Percentiles rank a stretch among this genome's conserved stretches.
Conservation (phyloP, 768 basidiomycete genomes). For the Scleroderma citrinum region DNA sequence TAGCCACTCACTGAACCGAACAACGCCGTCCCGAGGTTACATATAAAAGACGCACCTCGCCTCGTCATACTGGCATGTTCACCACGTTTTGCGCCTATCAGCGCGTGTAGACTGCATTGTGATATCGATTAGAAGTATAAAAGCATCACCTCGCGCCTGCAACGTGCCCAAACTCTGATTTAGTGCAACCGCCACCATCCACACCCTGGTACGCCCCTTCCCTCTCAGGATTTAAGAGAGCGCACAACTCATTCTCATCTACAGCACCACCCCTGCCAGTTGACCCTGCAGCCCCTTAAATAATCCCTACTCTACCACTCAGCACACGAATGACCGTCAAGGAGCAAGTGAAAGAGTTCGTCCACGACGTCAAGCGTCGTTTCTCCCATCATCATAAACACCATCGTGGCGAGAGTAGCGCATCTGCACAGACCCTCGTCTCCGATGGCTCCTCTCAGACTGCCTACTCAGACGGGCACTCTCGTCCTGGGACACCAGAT, state of each 20-base stretch:
- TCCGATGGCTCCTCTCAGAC: conserved; percentile 2
- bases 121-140: neutral
- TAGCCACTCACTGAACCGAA: neutral
- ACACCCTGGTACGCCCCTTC: conserved; percentile 4
- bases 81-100: neutral
- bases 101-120: neutral
- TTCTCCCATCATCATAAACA: conserved; percentile 21
- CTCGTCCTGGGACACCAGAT: conserved; percentile 1
- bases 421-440: conserved; percentile 8
- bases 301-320: neutral
- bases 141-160: conserved; percentile 1
- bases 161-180: conserved; percentile 3
- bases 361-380: conserved; percentile 28
- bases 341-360: conserved; percentile 22
- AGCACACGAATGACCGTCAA: conserved; percentile 32
- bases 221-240: too few species aligned
- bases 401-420: conserved; percentile 10
- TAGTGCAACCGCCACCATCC: neutral
- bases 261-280: too few species aligned
- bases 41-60: too few species aligned
- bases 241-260: too few species aligned
- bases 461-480: conserved; percentile 11
- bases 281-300: neutral
- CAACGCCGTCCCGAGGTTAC: too few species aligned
- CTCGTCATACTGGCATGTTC: too few species aligned